Percentiles rank a stretch among this genome's conserved stretches.
phyloP scores from a whole-genome alignment of 257 asterid species.

The Solanum medicagineum region DNA sequence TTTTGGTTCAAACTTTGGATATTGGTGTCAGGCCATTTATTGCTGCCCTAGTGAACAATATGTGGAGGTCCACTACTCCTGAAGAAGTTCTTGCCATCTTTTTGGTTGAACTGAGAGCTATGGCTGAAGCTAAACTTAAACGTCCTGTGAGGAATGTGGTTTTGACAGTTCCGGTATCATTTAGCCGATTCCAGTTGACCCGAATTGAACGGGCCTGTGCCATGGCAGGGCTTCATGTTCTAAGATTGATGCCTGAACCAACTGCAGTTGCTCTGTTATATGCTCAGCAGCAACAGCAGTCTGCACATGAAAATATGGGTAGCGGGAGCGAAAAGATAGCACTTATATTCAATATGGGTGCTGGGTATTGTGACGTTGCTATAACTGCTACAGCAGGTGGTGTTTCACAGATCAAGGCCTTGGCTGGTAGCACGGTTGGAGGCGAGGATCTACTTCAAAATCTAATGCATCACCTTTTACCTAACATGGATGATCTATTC shows the following conservation, averaged over 20 bases:
- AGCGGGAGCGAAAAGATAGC: constrained; percentile 63
- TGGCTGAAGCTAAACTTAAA: constrained; percentile 60
- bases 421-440: constrained; percentile 57
- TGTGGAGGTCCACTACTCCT: constrained; percentile 84
- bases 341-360: constrained; percentile 82
- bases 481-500: constrained; percentile 48
- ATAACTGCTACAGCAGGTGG: constrained; percentile 78
- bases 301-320: constrained; percentile 34
- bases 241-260: constrained; percentile 86
- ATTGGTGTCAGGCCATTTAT: constrained; percentile 74
- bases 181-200: constrained; percentile 71
- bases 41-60: constrained; percentile 68
- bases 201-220: constrained; percentile 82
- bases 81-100: constrained; percentile 87
- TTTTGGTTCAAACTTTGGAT: constrained; percentile 61
- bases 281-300: constrained; percentile 68
- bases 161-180: constrained; percentile 60
- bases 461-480: constrained; percentile 48
- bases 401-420: constrained; percentile 66
- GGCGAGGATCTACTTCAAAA: constrained; percentile 78
- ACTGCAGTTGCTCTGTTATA: constrained; percentile 79
- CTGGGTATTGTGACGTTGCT: constrained; percentile 83
- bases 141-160: constrained; percentile 52
- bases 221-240: constrained; percentile 85
- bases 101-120: constrained; percentile 49